phyloP scores from a whole-genome alignment of 345 rosid genomes.

The Lepidium didymum region DNA sequence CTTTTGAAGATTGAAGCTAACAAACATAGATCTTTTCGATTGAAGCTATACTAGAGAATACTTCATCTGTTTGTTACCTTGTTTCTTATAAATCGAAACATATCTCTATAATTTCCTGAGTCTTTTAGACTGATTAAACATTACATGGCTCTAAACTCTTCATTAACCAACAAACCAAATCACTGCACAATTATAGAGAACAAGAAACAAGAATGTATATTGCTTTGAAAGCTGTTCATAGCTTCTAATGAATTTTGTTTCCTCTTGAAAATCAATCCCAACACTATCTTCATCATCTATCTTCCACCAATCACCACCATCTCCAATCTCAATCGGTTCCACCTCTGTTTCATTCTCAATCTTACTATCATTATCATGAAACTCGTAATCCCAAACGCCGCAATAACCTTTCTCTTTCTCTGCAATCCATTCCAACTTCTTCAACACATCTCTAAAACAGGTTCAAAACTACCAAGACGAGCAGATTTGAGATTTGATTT shows the following conservation, averaged over 20 bases:
- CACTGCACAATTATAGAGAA: background rate
- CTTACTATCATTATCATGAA: conserved; percentile 19
- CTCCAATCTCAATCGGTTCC: conserved; percentile 20
- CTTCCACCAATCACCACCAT: conserved; percentile 63
- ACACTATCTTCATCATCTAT: conserved; percentile 41
- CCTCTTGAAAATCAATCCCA: background rate
- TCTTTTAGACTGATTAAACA: background rate
- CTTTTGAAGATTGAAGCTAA: conserved; percentile 52
- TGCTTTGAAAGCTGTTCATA: background rate
- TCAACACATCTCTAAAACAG: conserved; percentile 40
- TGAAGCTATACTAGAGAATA: background rate
- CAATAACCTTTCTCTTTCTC: conserved; percentile 28
- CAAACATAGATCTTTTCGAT: conserved; percentile 28
- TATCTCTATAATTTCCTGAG: background rate
- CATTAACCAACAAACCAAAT: background rate
- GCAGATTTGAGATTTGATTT: no score
- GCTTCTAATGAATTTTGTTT: background rate
- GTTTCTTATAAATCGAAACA: background rate
- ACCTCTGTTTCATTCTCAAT: conserved; percentile 15
- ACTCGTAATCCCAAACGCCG: conserved; percentile 18
- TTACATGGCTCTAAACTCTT: background rate
- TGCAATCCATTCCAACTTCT: conserved; percentile 69
- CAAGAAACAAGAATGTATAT: background rate
- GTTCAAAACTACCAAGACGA: no score
- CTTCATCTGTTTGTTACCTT: conserved; percentile 4